Conservation (phyloP, 106 monocot species). For the Triglochin maritima region DNA sequence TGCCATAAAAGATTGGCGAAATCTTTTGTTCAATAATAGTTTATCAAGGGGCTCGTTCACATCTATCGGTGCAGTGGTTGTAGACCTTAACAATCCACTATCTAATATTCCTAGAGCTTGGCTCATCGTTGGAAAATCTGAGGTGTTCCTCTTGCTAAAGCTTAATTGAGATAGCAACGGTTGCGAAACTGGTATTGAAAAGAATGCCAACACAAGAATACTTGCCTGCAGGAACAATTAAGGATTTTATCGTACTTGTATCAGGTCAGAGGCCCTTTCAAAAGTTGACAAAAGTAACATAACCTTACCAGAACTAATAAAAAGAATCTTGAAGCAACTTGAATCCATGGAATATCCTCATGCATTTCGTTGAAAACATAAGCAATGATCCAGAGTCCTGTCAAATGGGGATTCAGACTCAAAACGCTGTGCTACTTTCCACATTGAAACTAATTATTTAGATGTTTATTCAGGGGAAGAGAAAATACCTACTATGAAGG, state of each 20-base stretch:
- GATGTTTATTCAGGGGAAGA: background rate
- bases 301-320: conserved; percentile 22
- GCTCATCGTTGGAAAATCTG: conserved; percentile 22
- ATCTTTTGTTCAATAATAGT: conserved; percentile 20
- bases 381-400: conserved; percentile 29
- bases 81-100: conserved; percentile 3
- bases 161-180: conserved; percentile 33
- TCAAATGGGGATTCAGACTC: background rate
- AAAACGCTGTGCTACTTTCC: background rate
- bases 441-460: too few relatives aligned
- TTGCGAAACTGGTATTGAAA: conserved; percentile 35
- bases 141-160: conserved; percentile 16
- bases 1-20: conserved; percentile 34
- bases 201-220: conserved; percentile 26
- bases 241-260: too few relatives aligned
- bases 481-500: conserved; percentile 18
- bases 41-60: conserved; percentile 26
- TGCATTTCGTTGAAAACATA: conserved; percentile 32
- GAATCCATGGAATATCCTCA: conserved; percentile 29
- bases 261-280: too few relatives aligned
- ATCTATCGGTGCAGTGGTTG: background rate
- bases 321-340: conserved; percentile 32
- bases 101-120: conserved; percentile 29
- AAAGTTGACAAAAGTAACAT: conserved; percentile 4
- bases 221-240: too few relatives aligned